These are phyloP conservation scores for Aspergillus sp. DNA, from an alignment of 2,329 filamentous ascomycete species.

Conservation along the genomic window DNA sequence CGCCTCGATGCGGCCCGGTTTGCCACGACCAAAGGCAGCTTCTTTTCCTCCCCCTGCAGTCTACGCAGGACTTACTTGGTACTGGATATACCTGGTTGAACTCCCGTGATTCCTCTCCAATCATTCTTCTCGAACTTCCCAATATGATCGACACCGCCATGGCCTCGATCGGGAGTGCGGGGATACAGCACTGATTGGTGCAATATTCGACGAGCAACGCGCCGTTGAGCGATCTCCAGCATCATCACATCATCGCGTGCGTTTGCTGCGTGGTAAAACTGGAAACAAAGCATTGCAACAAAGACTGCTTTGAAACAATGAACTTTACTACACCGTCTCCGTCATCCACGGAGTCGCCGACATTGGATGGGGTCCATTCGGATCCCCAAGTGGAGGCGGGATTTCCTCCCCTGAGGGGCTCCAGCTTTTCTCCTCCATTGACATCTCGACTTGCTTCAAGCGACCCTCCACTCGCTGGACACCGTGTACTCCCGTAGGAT, in stretches of 20 bases:
- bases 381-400: background rate
- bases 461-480: background rate
- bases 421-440: background rate
- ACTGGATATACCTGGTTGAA: too few relatives aligned
- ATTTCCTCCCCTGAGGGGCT: background rate
- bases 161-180: constrained; percentile 27
- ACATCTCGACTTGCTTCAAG: too few relatives aligned
- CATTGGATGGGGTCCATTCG: background rate
- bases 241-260: background rate
- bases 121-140: background rate
- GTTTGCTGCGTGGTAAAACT: too few relatives aligned
- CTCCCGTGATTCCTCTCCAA: too few relatives aligned
- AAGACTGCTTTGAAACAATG: background rate
- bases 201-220: constrained; percentile 29
- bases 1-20: background rate
- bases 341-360: background rate
- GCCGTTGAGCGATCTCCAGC: background rate
- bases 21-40: constrained; percentile 11
- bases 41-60: background rate
- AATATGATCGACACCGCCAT: constrained; percentile 29
- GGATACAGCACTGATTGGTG: constrained; percentile 28
- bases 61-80: too few relatives aligned
- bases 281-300: background rate
- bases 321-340: background rate
- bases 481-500: background rate